Base-by-base conservation (phyloP, 345 rosid genomes). In the Syzygium grande region DNA sequence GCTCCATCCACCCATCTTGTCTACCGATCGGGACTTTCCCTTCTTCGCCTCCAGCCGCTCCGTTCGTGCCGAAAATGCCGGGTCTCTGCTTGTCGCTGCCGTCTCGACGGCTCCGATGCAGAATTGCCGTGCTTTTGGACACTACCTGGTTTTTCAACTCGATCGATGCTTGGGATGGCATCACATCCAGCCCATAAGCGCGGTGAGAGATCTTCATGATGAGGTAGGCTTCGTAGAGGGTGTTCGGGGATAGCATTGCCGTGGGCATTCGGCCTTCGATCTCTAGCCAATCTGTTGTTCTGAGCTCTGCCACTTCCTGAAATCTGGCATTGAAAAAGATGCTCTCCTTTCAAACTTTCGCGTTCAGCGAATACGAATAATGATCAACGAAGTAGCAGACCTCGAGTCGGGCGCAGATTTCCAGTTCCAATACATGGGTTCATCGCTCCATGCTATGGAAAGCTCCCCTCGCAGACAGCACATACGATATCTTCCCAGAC, bases 1-100 rank as follows among this genome's bases (percentile, higher is more conserved):
- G 90, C 93, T 96, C 99, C 95, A 93, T 54, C 98, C 99, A 97
- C 23, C 97, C 98, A n/a, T 95, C 95, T 5, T 88, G 90, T 86
- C 94, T 92, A 85, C 84, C 88, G 17, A 51, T 41, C 2, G 95
- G 94, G 46, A 90, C 89, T 65, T 89, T 52, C 88, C 43, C 5
- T 41, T 38, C 49, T 73, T 34, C 77, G 34, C n/a, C n/a, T n/a
- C n/a, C n/a, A n/a, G 5, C 46, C 63, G 43, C 43, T 41, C 43
- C 43, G 43, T 41, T 41, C 43, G 43, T 41, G 43, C 43, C 43
- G 43, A 41, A 41, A 41, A 41, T 41, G 43, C 63, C n/a, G 29
- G 87, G 38, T 65, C 77, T 87, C 59, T 19, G 79, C 84, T n/a
- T 34, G 84, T 34, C 65, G 4, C 25, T 43, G 30, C 59, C 23